These are phyloP conservation scores for Sporothrix inflata DNA, from an alignment of 2,329 filamentous ascomycete species.

Conservation along the genomic window DNA sequence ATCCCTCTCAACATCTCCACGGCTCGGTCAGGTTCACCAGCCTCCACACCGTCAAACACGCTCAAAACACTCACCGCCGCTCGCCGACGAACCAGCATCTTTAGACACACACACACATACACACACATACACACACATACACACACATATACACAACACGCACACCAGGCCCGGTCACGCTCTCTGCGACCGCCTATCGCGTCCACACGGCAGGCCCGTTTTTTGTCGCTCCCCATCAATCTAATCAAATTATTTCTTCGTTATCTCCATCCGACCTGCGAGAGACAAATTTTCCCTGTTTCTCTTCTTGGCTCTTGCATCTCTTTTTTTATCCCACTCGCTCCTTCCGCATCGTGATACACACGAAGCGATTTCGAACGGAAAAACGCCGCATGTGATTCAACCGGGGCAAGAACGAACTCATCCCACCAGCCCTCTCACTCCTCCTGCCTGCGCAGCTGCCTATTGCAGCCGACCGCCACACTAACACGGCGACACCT, in stretches of 20 bases:
- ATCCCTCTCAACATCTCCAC: background rate
- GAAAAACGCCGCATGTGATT: background rate
- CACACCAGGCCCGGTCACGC: slow-evolving; percentile 9
- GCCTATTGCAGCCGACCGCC: slow-evolving; percentile 7
- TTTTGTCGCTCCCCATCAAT: background rate
- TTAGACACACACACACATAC: background rate
- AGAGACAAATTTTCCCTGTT: background rate
- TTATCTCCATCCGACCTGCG: background rate
- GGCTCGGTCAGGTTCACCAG: slow-evolving; percentile 22
- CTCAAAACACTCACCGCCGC: slow-evolving; percentile 23
- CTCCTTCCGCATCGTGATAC: slow-evolving; percentile 6
- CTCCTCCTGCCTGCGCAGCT: slow-evolving; percentile 1
- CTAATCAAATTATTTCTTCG: background rate
- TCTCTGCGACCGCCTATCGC: background rate
- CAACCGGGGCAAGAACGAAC: background rate
- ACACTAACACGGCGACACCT: slow-evolving; percentile 18
- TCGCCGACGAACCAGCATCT: slow-evolving; percentile 17
- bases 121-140: background rate
- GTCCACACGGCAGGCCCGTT: slow-evolving; percentile 23
- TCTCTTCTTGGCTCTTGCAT: background rate
- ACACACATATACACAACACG: background rate
- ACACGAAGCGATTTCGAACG: background rate
- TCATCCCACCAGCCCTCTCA: background rate
- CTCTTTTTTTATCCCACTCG: background rate
- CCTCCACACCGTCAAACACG: slow-evolving; percentile 3